These are phyloP conservation scores for Coniochaeta prunicola DNA, from an alignment of 2,329 filamentous ascomycete species.

Conservation along the genomic window DNA sequence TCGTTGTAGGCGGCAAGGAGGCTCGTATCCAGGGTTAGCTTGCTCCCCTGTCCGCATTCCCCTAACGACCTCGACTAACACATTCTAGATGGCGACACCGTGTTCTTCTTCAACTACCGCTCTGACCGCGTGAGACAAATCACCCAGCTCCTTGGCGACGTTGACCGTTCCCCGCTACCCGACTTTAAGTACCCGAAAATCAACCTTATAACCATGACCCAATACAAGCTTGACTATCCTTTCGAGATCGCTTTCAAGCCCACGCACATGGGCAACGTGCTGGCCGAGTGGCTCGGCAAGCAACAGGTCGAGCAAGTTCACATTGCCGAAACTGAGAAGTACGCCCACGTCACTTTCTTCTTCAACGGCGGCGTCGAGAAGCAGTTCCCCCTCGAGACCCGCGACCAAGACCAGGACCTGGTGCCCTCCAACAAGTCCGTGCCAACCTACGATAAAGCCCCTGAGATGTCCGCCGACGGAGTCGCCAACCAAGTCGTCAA, in stretches of 20 bases:
- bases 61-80: constrained; percentile 4
- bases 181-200: constrained; percentile 94
- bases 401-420: constrained; percentile 70
- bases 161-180: constrained; percentile 82
- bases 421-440: constrained; percentile 87
- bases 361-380: constrained; percentile 99
- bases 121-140: constrained; percentile 96
- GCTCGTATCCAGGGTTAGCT: constrained; percentile 70
- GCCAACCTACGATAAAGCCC: constrained; percentile 88
- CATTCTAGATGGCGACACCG: constrained; percentile 69
- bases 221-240: constrained; percentile 92
- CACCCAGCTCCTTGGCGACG: constrained; percentile 85
- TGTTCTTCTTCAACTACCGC: constrained; percentile 99
- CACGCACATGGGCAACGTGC: constrained; percentile 95
- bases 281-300: constrained; percentile 92
- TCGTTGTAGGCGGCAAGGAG: constrained; percentile 85
- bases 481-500: constrained; percentile 88
- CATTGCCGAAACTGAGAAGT: constrained; percentile 98
- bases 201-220: constrained; percentile 93
- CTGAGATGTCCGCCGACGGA: constrained; percentile 88
- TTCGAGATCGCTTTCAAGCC: constrained; percentile 91
- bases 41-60: neutral
- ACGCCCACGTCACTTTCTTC: constrained; percentile 99
- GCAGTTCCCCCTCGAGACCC: constrained; percentile 83
- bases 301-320: constrained; percentile 89